phyloP scores from a whole-genome alignment of 2,329 filamentous ascomycete genomes.

The Boeremia exigua region DNA sequence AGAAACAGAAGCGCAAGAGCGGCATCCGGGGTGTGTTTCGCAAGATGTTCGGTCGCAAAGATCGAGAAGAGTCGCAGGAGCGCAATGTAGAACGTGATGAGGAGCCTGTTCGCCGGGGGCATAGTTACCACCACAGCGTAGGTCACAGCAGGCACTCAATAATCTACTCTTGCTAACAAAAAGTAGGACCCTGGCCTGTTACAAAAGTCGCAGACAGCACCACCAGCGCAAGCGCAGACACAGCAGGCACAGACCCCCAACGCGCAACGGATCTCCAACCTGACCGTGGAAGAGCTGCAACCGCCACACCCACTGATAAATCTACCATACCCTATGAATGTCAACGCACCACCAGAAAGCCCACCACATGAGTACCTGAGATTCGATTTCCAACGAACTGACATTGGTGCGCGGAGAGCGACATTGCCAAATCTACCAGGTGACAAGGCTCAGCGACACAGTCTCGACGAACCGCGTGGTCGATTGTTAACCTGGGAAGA shows the following conservation, averaged over 20 bases:
- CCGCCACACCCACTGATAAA: slow-evolving; percentile 46
- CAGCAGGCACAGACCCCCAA: slow-evolving; percentile 19
- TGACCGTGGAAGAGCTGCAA: slow-evolving; percentile 40
- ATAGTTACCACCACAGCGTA: slow-evolving; percentile 47
- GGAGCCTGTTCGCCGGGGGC: slow-evolving; percentile 29
- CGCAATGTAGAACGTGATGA: slow-evolving; percentile 26
- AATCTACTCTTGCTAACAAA: slow-evolving; percentile 4
- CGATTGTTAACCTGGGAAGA: slow-evolving; percentile 39
- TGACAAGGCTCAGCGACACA: slow-evolving; percentile 33
- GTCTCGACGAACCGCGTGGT: slow-evolving; percentile 34
- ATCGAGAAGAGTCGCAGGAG: slow-evolving; percentile 34
- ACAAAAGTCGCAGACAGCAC: slow-evolving; percentile 14
- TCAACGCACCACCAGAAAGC: slow-evolving; percentile 47
- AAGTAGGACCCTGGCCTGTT: slow-evolving; percentile 42
- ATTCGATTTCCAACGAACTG: slow-evolving; percentile 35
- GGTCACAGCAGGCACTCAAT: slow-evolving; percentile 7
- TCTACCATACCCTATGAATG: slow-evolving; percentile 50
- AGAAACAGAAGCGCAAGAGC: slow-evolving; percentile 46
- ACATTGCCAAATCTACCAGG: slow-evolving; percentile 43
- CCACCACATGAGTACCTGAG: slow-evolving; percentile 45
- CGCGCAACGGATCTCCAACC: slow-evolving; percentile 42
- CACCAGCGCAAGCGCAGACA: slow-evolving; percentile 16
- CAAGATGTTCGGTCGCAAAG: slow-evolving; percentile 47
- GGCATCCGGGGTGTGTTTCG: slow-evolving; percentile 46
- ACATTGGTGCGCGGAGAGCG: slow-evolving; percentile 39